These are phyloP conservation scores for Gossypium rotundifolium DNA, from an alignment of 345 rosid genomes.

Conservation along the genomic window DNA sequence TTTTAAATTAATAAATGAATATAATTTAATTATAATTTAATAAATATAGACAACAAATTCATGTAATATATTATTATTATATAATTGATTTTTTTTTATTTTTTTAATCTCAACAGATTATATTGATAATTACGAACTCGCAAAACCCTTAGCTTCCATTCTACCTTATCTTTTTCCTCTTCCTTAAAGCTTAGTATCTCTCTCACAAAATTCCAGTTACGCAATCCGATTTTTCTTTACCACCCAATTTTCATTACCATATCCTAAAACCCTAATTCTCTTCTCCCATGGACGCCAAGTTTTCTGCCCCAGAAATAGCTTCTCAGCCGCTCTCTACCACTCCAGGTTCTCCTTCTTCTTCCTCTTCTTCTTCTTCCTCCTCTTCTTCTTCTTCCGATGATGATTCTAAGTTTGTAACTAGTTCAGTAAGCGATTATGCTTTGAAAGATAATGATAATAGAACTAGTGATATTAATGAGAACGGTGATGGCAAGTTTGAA, in stretches of 20 bases:
- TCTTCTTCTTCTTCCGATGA: neutral
- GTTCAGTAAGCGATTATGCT: slow-evolving; percentile 13
- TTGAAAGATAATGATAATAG: slow-evolving; percentile 12
- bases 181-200: neutral
- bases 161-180: neutral
- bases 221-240: neutral
- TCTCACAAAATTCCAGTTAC: neutral
- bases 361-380: neutral
- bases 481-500: slow-evolving; percentile 38
- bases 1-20: no score
- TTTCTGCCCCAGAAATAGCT: slow-evolving; percentile 27
- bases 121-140: neutral
- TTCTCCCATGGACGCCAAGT: slow-evolving; percentile 41
- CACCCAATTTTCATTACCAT: neutral
- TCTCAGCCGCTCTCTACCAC: slow-evolving; percentile 23
- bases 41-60: no score
- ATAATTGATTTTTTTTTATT: neutral
- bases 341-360: slow-evolving; percentile 41
- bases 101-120: neutral
- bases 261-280: slow-evolving; percentile 9
- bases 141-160: neutral
- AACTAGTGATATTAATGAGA: slow-evolving; percentile 19
- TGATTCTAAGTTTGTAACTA: slow-evolving; percentile 17
- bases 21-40: no score
- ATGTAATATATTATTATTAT: no score